Evolutionary conservation across 2,329 filamentous ascomycete species (phyloP).

Genomic region (Calonectria hongkongensis): DNA sequence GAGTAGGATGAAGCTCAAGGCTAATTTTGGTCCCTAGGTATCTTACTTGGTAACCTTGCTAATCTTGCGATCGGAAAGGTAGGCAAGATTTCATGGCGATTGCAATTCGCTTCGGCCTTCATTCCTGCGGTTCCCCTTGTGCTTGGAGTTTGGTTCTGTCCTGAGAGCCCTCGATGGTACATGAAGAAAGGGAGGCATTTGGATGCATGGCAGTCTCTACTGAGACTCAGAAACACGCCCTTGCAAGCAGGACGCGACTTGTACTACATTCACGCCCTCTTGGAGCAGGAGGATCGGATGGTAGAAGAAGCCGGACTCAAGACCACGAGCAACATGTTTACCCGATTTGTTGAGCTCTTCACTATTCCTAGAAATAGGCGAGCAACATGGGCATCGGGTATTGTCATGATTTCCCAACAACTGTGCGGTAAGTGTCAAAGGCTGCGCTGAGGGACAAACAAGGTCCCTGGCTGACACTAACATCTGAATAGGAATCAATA

Average conservation of each 20-base stretch:
- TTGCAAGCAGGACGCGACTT: constrained; percentile 78
- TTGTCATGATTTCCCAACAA: constrained; percentile 81
- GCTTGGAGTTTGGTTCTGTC: constrained; percentile 75
- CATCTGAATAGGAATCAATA: constrained; percentile 59
- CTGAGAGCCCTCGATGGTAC: constrained; percentile 80
- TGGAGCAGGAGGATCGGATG: constrained; percentile 57
- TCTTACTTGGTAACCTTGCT: constrained; percentile 79
- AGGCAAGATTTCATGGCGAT: constrained; percentile 76
- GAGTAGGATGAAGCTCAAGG: too few species aligned
- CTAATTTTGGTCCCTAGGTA: constrained; percentile 58
- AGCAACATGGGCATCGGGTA: constrained; percentile 79
- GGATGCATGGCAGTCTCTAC: constrained; percentile 74
- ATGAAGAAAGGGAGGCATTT: constrained; percentile 76
- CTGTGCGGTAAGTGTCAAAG: constrained; percentile 68
- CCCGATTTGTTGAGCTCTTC: constrained; percentile 73
- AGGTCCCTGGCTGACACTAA: background rate
- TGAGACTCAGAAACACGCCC: constrained; percentile 73
- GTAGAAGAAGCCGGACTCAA: constrained; percentile 56
- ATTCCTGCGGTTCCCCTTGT: constrained; percentile 78
- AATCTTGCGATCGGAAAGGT: constrained; percentile 78
- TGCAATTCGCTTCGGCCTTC: constrained; percentile 79
- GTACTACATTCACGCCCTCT: constrained; percentile 73
- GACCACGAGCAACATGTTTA: constrained; percentile 66
- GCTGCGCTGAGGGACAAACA: background rate
- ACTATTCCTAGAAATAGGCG: constrained; percentile 74